Evolutionary conservation across 1,139 yeast species (phyloP), one percentile per base, ranked within the genome.

Genomic region (Schizosaccharomyces versatilis): DNA sequence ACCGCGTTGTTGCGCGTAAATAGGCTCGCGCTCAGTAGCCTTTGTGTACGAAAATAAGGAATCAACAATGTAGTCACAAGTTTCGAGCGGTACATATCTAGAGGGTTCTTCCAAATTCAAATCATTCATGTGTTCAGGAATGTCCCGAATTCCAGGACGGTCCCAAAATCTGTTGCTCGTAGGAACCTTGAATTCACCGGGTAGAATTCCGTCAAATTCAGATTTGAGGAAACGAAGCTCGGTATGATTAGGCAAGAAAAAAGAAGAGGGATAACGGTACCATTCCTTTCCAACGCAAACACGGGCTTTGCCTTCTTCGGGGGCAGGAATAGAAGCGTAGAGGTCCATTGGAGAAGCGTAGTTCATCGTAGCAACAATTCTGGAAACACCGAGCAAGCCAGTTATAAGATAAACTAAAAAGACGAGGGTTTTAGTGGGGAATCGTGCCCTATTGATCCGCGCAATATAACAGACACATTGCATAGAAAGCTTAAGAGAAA

Each of bases 241-340:
- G 57, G 71, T 71, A 57, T 75, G 69, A 41, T 74, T 72, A 1
- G 83, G 81, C 32, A 88, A 69, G 64, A 86, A 84, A 65, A 86
- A 82, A 0, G 96, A 86, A 1, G 83, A 79, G 10, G 97, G 96
- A 68, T 71, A 88, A 63, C 90, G 84, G 63, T 85, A 85, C 96
- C 97, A 88, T 68, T 90, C 97, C 58, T 95, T 76, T 1, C 95
- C 96, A 24, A 84, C 73, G 65, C 97, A 90, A 0, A 88, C 70
- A 78, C 64, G 80, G 1, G 61, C 48, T 15, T 58, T 55, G 2
- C 39, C 55, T 14, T 62, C 59, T 24, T 40, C 39, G 1, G 41
- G 40, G 15, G 47, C 24, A 19, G 52, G 51, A 8, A 59, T 48
- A 10, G 42, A 36, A n/a, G 57, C 52, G 49, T 65, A 69, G 5